These are phyloP conservation scores for Macrolepiota dolichaula DNA, from an alignment of 768 basidiomycete genomes.

Conservation along the genomic window DNA sequence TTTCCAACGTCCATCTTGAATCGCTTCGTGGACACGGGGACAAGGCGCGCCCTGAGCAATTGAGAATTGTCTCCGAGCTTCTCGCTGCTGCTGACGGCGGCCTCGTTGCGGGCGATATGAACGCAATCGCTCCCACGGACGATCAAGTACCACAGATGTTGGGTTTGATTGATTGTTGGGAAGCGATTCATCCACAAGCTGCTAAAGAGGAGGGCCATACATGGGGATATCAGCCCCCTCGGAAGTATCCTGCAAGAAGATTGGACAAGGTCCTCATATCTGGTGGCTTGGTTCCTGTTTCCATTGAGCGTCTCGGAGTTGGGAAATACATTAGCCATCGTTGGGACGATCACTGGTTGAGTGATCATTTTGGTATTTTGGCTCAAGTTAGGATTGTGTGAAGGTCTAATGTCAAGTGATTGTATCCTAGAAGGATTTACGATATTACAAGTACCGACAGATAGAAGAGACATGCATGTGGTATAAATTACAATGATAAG, in stretches of 20 bases:
- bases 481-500: conserved; percentile 2
- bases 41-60: conserved; percentile 4
- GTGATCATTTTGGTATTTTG: conserved; percentile 8
- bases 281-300: not conserved
- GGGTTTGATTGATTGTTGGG: conserved; percentile 4
- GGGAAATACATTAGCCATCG: not conserved
- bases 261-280: conserved; percentile 9
- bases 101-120: conserved; percentile 11
- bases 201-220: not conserved
- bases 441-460: not conserved
- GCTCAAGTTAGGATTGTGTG: not conserved
- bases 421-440: not conserved
- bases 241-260: not conserved
- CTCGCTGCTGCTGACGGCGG: conserved; percentile 3
- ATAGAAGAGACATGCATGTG: not conserved
- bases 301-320: conserved; percentile 5
- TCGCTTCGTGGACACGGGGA: conserved; percentile 6
- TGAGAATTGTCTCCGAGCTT: not conserved
- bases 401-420: not conserved
- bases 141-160: not conserved
- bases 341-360: not conserved
- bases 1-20: conserved; percentile 6
- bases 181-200: conserved; percentile 1
- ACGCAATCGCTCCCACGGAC: conserved; percentile 5
- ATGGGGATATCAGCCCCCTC: conserved; percentile 7